Percentiles rank a stretch among this genome's conserved stretches.
phyloP scores from a whole-genome alignment of 2,329 filamentous ascomycete genomes.

The Botrytis aclada region DNA sequence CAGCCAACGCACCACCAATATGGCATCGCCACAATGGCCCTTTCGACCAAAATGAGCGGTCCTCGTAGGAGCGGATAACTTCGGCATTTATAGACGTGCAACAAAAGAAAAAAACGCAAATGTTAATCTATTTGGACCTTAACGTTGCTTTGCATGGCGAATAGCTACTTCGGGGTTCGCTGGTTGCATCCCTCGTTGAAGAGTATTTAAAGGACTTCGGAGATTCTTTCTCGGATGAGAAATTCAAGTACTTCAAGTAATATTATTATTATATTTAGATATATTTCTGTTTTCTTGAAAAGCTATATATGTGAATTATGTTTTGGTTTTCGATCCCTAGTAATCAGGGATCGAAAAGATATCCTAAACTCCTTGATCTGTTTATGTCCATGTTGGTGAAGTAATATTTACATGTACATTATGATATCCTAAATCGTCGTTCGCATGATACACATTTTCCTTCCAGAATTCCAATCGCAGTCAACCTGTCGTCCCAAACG shows the following conservation, averaged over 20 bases:
- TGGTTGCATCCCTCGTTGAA: not conserved
- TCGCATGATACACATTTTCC: not conserved
- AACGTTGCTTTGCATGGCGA: not conserved
- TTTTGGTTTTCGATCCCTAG: too few relatives aligned
- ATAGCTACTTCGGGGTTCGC: not conserved
- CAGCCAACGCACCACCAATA: not conserved
- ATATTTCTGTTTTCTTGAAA: not conserved
- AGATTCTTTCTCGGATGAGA: not conserved
- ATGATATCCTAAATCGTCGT: slow-evolving; percentile 10
- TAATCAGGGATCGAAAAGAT: not conserved
- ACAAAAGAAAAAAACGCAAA: not conserved
- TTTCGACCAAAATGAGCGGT: not conserved
- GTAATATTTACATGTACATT: not conserved
- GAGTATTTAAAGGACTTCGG: not conserved
- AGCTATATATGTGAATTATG: not conserved
- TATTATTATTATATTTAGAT: not conserved
- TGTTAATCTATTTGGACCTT: not conserved
- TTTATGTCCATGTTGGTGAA: not conserved
- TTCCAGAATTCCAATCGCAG: not conserved
- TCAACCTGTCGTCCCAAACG: not conserved
- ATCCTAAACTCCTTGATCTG: not conserved
- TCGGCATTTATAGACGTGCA: slow-evolving; percentile 8
- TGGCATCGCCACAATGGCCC: not conserved
- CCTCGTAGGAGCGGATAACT: slow-evolving; percentile 6
- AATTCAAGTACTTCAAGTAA: not conserved